These are phyloP conservation scores for Cubamyces lactineus DNA, from an alignment of 768 basidiomycete genomes.

Conservation along the genomic window DNA sequence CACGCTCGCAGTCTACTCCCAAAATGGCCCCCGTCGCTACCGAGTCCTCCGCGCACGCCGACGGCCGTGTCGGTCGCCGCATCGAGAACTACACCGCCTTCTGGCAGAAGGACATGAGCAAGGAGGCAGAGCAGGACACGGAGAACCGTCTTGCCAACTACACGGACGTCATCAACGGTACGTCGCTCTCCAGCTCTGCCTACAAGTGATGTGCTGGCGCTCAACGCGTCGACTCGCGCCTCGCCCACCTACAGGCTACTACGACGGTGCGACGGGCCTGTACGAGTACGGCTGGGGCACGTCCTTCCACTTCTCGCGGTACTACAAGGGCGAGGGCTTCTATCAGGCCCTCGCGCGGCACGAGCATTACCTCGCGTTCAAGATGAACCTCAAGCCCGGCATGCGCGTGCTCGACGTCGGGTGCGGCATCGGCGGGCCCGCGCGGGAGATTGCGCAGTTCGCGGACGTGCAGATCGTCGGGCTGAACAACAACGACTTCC, in stretches of 20 bases:
- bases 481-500: constrained; percentile 96
- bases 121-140: constrained; percentile 68
- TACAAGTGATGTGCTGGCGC: constrained; percentile 2
- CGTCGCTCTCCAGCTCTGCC: constrained; percentile 28
- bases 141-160: constrained; percentile 80
- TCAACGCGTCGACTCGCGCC: not conserved
- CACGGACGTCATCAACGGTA: constrained; percentile 93
- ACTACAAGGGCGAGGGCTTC: constrained; percentile 89
- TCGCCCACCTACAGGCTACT: constrained; percentile 66
- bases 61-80: constrained; percentile 52
- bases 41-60: constrained; percentile 29
- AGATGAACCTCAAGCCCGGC: constrained; percentile 82
- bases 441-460: constrained; percentile 92
- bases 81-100: constrained; percentile 87
- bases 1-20: too few relatives aligned
- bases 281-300: constrained; percentile 94
- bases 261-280: constrained; percentile 93
- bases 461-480: constrained; percentile 84
- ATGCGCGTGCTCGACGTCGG: constrained; percentile 99
- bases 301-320: constrained; percentile 96
- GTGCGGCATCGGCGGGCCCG: constrained; percentile 97
- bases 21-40: constrained; percentile 23
- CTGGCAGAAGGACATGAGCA: constrained; percentile 82
- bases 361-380: constrained; percentile 93
- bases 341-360: constrained; percentile 83